Percentiles rank a stretch among this genome's conserved stretches.
These are phyloP conservation scores for Apiotrichum siamense DNA, from an alignment of 1,284 basidiomycete genomes.

Conservation along the genomic window DNA sequence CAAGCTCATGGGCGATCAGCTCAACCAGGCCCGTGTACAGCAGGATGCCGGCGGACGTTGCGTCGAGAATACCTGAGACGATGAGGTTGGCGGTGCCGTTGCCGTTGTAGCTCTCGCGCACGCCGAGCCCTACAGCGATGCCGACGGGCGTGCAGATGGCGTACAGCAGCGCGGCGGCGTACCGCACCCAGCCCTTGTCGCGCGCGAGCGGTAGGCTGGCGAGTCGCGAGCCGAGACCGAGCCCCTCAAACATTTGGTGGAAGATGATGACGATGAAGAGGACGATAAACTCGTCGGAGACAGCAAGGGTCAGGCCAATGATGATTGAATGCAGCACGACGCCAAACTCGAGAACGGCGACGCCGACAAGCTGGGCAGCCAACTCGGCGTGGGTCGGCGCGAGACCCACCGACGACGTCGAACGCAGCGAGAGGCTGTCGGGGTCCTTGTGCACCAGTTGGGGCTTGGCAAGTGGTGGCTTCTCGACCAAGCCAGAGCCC, in stretches of 20 bases:
- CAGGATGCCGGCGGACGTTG: constrained; percentile 79
- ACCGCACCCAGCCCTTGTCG: constrained; percentile 58
- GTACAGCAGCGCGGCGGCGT: constrained; percentile 62
- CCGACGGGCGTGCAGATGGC: constrained; percentile 62
- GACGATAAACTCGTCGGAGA: constrained; percentile 69
- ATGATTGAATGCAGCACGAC: constrained; percentile 80
- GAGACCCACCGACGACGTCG: constrained; percentile 19
- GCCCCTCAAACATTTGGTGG: constrained; percentile 87
- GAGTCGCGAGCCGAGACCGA: constrained; percentile 74
- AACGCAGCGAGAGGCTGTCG: background rate
- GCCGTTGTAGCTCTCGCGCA: constrained; percentile 76
- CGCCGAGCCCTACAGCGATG: constrained; percentile 73
- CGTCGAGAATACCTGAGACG: constrained; percentile 76
- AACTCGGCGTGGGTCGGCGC: constrained; percentile 28
- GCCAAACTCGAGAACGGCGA: constrained; percentile 61
- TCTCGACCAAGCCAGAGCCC: too few relatives aligned
- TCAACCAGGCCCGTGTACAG: constrained; percentile 86
- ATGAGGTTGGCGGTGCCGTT: constrained; percentile 65
- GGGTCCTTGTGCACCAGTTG: constrained; percentile 8
- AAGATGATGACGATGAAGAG: constrained; percentile 89
- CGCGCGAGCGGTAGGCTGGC: constrained; percentile 64
- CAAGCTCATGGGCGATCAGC: constrained; percentile 85
- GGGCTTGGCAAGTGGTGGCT: too few relatives aligned
- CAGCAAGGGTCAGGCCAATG: constrained; percentile 89
- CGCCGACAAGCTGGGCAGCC: constrained; percentile 67